Evolutionary conservation across 331 rosid species (phyloP), one percentile per base, ranked within the genome.

Genomic region (Prunus yedoensis): DNA sequence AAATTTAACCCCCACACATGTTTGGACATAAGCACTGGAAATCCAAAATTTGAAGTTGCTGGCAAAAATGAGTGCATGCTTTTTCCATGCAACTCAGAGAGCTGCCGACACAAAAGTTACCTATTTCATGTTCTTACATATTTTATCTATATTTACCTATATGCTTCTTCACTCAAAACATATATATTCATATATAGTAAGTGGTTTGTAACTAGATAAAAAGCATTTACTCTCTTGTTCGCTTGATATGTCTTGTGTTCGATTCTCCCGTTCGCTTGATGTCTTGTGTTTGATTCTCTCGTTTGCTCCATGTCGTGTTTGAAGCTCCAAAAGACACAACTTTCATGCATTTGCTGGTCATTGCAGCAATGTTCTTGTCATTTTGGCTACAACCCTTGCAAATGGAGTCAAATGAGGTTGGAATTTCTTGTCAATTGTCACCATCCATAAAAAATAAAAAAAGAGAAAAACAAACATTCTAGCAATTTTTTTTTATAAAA

Each of bases 1-100:
- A 15, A 69, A 64, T 54, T 84, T 59, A 66, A 67, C 84, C 23
- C 70, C 18, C 46, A 25, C 23, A 27, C 4, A 7, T 74, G 79
- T 61, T 13, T 38, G 10, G 10, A 61, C 27, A 2, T 15, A 64
- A 14, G 18, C 43, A 9, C 13, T n/a, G 61, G 27, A 56, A 46
- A 58, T 53, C 14, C 41, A 35, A 35, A 35, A 4, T 35, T 35
- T 35, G 41, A 5, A 35, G 41, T 35, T 35, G 9, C 41, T 35
- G 41, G 41, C 8, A 35, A 35, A 35, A 35, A 35, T 35, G 41
- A 38, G 68, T 28, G 23, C 23, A 54, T 57, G 58, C 12, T 3
- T 64, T 70, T 56, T 45, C 16, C 21, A 38, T 38, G 27, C 69
- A 38, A 46, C 63, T 10, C 28, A 58, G 63, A 58, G 15, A 58